Conservation (phyloP, 169 alveolate genomes). For the Plasmodium malariae region DNA sequence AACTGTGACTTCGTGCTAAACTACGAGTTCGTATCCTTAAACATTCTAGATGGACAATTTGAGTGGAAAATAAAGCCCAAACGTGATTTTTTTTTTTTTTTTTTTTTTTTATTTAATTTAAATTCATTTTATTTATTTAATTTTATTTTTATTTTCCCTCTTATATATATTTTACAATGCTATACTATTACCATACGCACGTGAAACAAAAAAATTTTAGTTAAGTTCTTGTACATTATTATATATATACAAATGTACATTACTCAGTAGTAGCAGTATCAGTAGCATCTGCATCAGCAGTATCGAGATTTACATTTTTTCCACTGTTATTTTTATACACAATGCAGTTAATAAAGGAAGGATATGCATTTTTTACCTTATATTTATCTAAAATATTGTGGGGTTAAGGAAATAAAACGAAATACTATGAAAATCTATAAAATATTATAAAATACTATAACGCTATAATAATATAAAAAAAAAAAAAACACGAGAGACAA, state of each 20-base stretch:
- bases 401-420: not conserved
- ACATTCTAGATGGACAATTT: no score
- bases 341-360: slow-evolving; percentile 27
- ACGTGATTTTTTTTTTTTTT: not conserved
- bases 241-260: no score
- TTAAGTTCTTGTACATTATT: no score
- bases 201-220: no score
- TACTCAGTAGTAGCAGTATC: no score
- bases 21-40: no score
- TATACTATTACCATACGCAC: no score
- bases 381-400: slow-evolving; percentile 35
- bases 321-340: not conserved
- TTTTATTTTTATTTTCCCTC: not conserved
- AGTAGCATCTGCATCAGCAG: no score
- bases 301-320: not conserved
- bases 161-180: not conserved
- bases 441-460: no score
- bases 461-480: not conserved
- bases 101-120: no score
- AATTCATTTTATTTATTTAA: not conserved
- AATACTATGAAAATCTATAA: no score
- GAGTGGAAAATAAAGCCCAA: not conserved
- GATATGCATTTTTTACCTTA: slow-evolving; percentile 43
- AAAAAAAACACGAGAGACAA: not conserved
- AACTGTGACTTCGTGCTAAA: no score